Evolutionary conservation across 352 stramenopile genomes (phyloP), one percentile per base, ranked within the genome.

Genomic region (Thalassiosira exigua): DNA sequence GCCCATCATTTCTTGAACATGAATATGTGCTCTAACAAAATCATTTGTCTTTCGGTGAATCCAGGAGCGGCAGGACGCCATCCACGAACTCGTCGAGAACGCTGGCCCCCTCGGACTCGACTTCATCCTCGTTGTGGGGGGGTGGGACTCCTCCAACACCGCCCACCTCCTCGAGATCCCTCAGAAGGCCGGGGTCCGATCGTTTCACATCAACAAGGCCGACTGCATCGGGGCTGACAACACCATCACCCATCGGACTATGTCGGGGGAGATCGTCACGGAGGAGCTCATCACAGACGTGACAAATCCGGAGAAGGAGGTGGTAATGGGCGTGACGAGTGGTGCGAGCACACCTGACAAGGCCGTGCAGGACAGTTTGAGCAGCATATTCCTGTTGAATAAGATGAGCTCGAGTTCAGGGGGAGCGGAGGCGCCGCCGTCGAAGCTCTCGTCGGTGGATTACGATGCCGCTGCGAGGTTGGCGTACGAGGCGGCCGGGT

Each of bases 71-170:
- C 90, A 96, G 90, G 93, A 96, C 77, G 93, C 93, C 39, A 93
- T 96, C 30, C 68, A 88, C 22, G 92, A 96, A 65, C 70, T 96
- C 17, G 84, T 95, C 11, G 84, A 94, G 44, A 91, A 93, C 54
- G 52, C 79, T 2, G 66, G 87, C 7, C 53, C 82, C 14, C 75
- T 89, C 14, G 81, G 81, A 2, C 71, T 96, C 11, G 93, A 95
- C 75, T 95, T 96, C 70, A 96, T 96, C 68, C 82, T 96, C 4
- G 91, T 96, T 0, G 84, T 96, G 53, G 93, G 93, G 36, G 93
- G 93, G 53, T 96, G 91, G 82, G 93, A 96, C 79, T 95, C 88
- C 19, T 95, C 88, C 46, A 96, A 96, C 74, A 96, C 93, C 11
- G 89, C 90, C 2, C 93, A 96, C 69, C 84, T 96, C 29, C 79